Evolutionary conservation across 768 basidiomycete species (phyloP).

Genomic region (Leccinum uliginosum): DNA sequence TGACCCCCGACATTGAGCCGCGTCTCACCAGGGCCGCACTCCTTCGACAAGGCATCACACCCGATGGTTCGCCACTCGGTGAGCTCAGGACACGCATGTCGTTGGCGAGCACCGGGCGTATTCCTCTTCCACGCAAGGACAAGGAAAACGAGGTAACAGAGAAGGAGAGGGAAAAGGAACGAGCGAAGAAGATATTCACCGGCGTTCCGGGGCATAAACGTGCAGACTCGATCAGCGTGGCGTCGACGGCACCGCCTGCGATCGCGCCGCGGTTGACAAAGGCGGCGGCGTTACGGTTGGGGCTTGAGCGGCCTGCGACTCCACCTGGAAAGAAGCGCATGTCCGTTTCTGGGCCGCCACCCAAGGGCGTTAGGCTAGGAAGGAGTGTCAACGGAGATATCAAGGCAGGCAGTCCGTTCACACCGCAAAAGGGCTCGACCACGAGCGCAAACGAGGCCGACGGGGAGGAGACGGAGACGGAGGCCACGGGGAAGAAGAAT

Average conservation of each 20-base stretch:
- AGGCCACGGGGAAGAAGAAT: slow-evolving; percentile 30
- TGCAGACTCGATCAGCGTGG: slow-evolving; percentile 58
- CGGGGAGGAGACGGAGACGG: slow-evolving; percentile 27
- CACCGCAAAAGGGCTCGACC: slow-evolving; percentile 8
- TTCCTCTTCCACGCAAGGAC: slow-evolving; percentile 26
- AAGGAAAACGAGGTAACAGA: slow-evolving; percentile 39
- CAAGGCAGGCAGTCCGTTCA: slow-evolving; percentile 5
- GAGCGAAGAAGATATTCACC: slow-evolving; percentile 58
- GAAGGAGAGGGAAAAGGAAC: slow-evolving; percentile 56
- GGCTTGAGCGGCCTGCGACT: slow-evolving; percentile 39
- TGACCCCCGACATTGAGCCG: slow-evolving; percentile 66
- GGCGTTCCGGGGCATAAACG: slow-evolving; percentile 85
- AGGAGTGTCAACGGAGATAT: slow-evolving; percentile 2
- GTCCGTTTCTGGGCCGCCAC: slow-evolving; percentile 24
- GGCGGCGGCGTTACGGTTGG: slow-evolving; percentile 67
- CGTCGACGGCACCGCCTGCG: slow-evolving; percentile 67
- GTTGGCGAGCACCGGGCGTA: slow-evolving; percentile 30
- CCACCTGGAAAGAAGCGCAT: slow-evolving; percentile 37
- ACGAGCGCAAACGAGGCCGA: slow-evolving; percentile 27
- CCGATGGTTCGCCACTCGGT: slow-evolving; percentile 32
- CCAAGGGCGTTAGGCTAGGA: slow-evolving; percentile 6
- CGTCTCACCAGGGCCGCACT: slow-evolving; percentile 73
- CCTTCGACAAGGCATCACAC: slow-evolving; percentile 57
- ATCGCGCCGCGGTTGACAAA: slow-evolving; percentile 74
- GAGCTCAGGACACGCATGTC: slow-evolving; percentile 28